These are phyloP conservation scores for Rugonectria rugulosa DNA, from an alignment of 2,329 filamentous ascomycete genomes.

Conservation along the genomic window DNA sequence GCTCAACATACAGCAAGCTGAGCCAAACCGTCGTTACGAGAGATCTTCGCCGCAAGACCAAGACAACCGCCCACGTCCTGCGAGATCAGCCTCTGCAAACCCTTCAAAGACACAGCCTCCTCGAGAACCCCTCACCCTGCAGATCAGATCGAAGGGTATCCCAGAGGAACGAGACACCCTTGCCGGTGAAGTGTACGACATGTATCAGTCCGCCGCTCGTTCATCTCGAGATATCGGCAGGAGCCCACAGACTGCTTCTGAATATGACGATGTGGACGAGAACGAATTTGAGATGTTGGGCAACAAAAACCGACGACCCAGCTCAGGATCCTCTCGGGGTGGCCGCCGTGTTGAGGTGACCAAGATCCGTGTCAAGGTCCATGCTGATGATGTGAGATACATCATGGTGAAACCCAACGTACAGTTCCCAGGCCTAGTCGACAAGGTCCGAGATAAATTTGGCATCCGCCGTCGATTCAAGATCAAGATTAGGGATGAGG, in stretches of 20 bases:
- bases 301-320: constrained; percentile 54
- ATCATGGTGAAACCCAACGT: constrained; percentile 81
- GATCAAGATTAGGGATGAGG: constrained; percentile 88
- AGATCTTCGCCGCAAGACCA: constrained; percentile 58
- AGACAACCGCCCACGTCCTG: constrained; percentile 44
- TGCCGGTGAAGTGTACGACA: constrained; percentile 74
- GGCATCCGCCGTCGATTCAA: constrained; percentile 79
- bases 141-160: constrained; percentile 42
- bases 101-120: constrained; percentile 55
- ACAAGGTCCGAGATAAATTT: constrained; percentile 87
- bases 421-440: constrained; percentile 79
- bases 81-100: constrained; percentile 55
- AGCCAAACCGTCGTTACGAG: constrained; percentile 62
- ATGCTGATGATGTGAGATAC: constrained; percentile 89
- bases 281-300: constrained; percentile 83
- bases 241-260: constrained; percentile 65
- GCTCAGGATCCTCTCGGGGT: constrained; percentile 57
- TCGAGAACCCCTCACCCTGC: constrained; percentile 44
- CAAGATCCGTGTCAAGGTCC: constrained; percentile 90
- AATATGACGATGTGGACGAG: constrained; percentile 74
- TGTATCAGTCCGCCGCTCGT: constrained; percentile 57
- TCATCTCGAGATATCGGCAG: constrained; percentile 38
- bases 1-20: constrained; percentile 65
- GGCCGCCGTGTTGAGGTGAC: constrained; percentile 72
- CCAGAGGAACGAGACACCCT: constrained; percentile 68